Evolutionary conservation across 306 rosid genomes (phyloP).

Genomic region (Citrullus amarus): DNA sequence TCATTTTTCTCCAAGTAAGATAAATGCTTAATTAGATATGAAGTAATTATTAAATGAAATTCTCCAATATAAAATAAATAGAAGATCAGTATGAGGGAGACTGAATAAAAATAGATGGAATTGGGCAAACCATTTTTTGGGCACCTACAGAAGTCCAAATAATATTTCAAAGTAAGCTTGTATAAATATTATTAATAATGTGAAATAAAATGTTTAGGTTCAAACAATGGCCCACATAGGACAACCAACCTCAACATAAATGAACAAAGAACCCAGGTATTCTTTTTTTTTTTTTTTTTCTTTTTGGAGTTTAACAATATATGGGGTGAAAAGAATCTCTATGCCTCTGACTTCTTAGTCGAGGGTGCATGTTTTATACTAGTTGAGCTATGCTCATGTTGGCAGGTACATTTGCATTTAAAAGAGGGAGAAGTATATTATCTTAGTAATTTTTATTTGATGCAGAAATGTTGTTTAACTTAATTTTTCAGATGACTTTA

Average conservation of each 20-base stretch:
- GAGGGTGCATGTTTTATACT: no score
- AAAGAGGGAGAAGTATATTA: neutral
- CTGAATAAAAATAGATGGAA: neutral
- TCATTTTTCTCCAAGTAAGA: neutral
- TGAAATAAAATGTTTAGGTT: slow-evolving; percentile 31
- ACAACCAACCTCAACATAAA: slow-evolving; percentile 27
- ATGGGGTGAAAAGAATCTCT: no score
- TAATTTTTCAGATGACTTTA: slow-evolving; percentile 56
- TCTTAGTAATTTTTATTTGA: neutral
- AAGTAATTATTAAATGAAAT: neutral
- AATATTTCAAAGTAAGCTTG: neutral
- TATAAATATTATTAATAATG: neutral
- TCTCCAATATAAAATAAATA: neutral
- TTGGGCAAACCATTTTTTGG: neutral
- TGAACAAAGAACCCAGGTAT: slow-evolving; percentile 85
- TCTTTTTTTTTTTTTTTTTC: no score
- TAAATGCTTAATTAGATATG: neutral
- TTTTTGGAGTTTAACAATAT: no score
- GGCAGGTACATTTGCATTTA: neutral
- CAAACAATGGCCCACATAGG: slow-evolving; percentile 84
- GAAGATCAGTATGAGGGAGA: neutral
- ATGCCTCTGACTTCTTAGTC: no score
- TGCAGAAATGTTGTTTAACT: neutral
- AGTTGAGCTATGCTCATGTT: no score
- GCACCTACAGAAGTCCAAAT: neutral